Base-by-base conservation (phyloP, 2,329 filamentous ascomycete species). In the Exophiala spinifera region DNA sequence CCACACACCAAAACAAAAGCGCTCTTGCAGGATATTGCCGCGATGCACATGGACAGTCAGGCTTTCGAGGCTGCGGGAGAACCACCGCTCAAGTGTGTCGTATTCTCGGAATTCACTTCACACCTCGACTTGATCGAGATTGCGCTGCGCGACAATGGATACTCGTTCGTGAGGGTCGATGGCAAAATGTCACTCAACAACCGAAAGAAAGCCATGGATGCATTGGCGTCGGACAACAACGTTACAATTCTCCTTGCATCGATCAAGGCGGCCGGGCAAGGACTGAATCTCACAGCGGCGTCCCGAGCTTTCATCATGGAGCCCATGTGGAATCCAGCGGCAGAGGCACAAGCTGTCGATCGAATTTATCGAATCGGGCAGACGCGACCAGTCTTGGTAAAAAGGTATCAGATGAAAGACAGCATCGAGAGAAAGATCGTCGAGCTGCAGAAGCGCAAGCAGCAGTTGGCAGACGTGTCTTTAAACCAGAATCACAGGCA, bases 371-470 rank as follows among this genome's bases (percentile, higher is more conserved):
- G 91, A 15, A 77, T 96, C 1, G 91, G 94, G 0, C 94, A 99
- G 75, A 94, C 83, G 64, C 80, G 94, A n/a, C 82, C 86, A 11
- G 94, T 99, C 0, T 81, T 82, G n/a, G 95, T 91, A 1, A 85
- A 89, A 34, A 84, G 91, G 34, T 97, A 89, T 70, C 87, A 97
- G 64, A 97, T 97, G 90, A 79, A 82, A 20, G 78, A 84, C 56
- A 96, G 89, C 66, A 95, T 99, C 56, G 94, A 99, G 70, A 89
- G 95, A 74, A 92, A 91, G 75, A 96, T 99, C 81, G 76, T 95
- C 2, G 80, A 87, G 64, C 75, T 99, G 59, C 92, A 96, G 70
- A 84, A 88, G 55, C 95, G 94, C 80, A 99, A 99, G 79, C 89
- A 87, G 74, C 87, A 90, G 70, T 75, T 99, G 48, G 94, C 94